Evolutionary conservation across 352 stramenopile species (phyloP).

Genomic region (Aphanomyces invadans): DNA sequence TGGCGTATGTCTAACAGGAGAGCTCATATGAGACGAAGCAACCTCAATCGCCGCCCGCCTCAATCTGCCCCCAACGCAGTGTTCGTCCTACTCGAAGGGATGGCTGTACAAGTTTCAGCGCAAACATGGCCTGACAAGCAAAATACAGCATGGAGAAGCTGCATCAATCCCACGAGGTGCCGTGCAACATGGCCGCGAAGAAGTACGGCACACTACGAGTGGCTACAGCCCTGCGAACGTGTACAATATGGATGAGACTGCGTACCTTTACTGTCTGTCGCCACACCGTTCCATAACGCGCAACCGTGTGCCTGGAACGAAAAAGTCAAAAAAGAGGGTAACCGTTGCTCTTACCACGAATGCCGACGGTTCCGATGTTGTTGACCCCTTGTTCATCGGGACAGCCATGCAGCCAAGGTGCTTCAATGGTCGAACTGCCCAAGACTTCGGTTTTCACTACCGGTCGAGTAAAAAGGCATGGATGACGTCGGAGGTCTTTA

Average conservation of each 20-base stretch:
- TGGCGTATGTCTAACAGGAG: neutral
- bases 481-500: conserved; percentile 15
- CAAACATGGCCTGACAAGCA: conserved; percentile 21
- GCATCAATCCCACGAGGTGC: neutral
- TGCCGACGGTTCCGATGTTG: neutral
- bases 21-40: neutral
- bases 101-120: conserved; percentile 25
- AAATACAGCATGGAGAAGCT: conserved; percentile 17
- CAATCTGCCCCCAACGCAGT: neutral
- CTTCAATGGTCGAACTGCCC: neutral
- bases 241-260: conserved; percentile 27
- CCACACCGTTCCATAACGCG: neutral
- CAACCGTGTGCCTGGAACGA: neutral
- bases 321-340: conserved; percentile 6
- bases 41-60: neutral
- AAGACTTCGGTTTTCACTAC: neutral
- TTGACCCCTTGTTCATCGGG: neutral
- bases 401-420: neutral
- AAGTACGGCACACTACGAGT: neutral
- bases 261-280: conserved; percentile 19
- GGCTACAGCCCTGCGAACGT: conserved; percentile 16
- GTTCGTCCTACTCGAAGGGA: conserved; percentile 6
- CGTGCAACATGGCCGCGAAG: neutral
- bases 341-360: neutral
- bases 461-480: neutral